Evolutionary conservation across 768 basidiomycete species (phyloP), one percentile per base, ranked within the genome.

Genomic region (Suillus plorans): DNA sequence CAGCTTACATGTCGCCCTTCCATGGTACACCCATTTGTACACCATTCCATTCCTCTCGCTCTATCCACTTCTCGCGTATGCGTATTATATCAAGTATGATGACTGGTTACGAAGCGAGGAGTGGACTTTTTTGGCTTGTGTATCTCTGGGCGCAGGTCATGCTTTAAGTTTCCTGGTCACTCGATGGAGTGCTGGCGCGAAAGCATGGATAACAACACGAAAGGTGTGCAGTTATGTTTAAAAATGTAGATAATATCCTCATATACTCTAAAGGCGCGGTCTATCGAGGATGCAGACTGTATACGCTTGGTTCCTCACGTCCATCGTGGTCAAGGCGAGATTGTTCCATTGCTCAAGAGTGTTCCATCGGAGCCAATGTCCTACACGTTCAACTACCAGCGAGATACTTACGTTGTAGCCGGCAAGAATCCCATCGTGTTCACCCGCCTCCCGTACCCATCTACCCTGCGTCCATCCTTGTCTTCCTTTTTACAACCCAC

Each of bases 101-200:
- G 80, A 89, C 66, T 97, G 93, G 91, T 80, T 98, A 62, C 85
- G 89, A 72, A 93, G 92, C 64, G 95, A 97, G 78, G 97, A 99
- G 75, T 99, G 96, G 96, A 97, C 97, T 0, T 99, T 99, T 74
- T 85, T 99, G 25, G 92, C 91, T 44, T 95, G 91, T 68, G 90
- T 96, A 16, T 78, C 87, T 4, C 85, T 99, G 9, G 92, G 92
- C 25, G 90, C 86, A 7, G 87, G 91, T 2, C 97, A 99, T 75
- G 94, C 95, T 4, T 84, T 99, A 63, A 95, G 92, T 72, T 99
- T 95, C 77, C 81, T 99, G 53, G 81, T 91, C 14, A 99, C 97
- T 0, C 86, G 86, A 69, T 99, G 97, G 97, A 95, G 87, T 72
- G 83, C 89, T 13, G 85, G 80, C 34, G 91, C 92, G 61, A 85